phyloP scores from a whole-genome alignment of 257 asterid species.

The Nicotiana benthamiana region DNA sequence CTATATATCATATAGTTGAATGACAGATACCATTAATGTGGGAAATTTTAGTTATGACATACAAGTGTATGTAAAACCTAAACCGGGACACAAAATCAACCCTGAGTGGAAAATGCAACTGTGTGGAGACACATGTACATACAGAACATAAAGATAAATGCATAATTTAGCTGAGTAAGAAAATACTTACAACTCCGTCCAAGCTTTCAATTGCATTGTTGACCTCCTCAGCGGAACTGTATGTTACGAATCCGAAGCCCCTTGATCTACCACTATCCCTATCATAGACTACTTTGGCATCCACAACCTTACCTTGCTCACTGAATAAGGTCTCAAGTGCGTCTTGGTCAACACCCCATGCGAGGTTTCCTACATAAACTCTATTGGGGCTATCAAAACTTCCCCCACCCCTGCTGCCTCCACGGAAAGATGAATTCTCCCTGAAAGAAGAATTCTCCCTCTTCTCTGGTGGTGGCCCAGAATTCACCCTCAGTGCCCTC shows the following conservation, averaged over 20 bases:
- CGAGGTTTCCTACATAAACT: conserved; percentile 72
- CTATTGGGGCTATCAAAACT: conserved; percentile 39
- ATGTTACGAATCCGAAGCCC: conserved; percentile 94
- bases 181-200: conserved; percentile 63
- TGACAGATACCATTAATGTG: background rate
- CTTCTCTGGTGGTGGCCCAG: conserved; percentile 76
- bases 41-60: background rate
- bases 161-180: background rate
- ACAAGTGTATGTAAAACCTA: background rate
- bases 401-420: conserved; percentile 51
- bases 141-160: background rate
- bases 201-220: conserved; percentile 48
- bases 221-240: conserved; percentile 54
- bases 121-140: background rate
- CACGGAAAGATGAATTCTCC: conserved; percentile 30
- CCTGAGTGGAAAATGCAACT: background rate
- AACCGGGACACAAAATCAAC: background rate
- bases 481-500: conserved; percentile 66
- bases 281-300: conserved; percentile 77
- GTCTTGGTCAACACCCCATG: conserved; percentile 78
- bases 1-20: background rate
- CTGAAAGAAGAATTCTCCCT: conserved; percentile 31
- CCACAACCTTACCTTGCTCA: conserved; percentile 74
- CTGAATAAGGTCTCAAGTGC: conserved; percentile 64
- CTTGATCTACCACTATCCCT: conserved; percentile 83